A percentile compares a stretch with the other conserved stretches of the same genome.
phyloP scores from a whole-genome alignment of 257 asterid species.

The Paulownia fortunei region DNA sequence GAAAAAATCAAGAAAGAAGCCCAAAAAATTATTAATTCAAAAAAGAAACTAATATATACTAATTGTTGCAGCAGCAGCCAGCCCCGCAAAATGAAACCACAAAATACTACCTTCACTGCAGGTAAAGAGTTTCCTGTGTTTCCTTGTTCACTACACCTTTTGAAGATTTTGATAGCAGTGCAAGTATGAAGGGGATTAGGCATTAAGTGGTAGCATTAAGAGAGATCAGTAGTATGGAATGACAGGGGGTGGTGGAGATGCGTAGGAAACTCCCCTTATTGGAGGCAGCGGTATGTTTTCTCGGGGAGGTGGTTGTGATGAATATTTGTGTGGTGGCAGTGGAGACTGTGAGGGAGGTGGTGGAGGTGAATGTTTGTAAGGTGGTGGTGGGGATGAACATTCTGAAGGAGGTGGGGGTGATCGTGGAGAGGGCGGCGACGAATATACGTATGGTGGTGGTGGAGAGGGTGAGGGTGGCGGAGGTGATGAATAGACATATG shows the following conservation, averaged over 20 bases:
- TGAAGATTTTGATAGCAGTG: constrained; percentile 6
- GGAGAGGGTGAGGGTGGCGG: constrained; percentile 15
- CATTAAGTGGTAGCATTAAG: neutral
- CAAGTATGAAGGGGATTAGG: neutral
- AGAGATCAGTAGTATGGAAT: constrained; percentile 40
- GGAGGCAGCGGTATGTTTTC: constrained; percentile 46
- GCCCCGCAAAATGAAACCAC: constrained; percentile 6
- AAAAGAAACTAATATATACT: constrained; percentile 22
- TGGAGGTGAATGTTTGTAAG: neutral
- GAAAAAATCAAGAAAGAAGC: neutral
- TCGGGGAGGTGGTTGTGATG: constrained; percentile 41
- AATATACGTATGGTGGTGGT: constrained; percentile 12
- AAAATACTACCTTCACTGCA: neutral
- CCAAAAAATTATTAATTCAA: constrained; percentile 22
- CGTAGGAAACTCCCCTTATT: constrained; percentile 46
- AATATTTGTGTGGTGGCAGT: constrained; percentile 39
- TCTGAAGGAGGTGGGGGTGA: constrained; percentile 22
- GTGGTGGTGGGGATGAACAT: constrained; percentile 13
- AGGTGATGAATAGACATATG: neutral
- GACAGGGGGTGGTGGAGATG: constrained; percentile 51
- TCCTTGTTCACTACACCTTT: neutral
- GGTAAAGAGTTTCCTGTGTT: neutral
- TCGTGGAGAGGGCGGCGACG: constrained; percentile 17
- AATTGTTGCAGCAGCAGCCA: constrained; percentile 6
- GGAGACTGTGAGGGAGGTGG: constrained; percentile 20